Evolutionary conservation across 164 flowering plant species (phyloP), one percentile per base, ranked within the genome.

Genomic region (Echeveria elegans): DNA sequence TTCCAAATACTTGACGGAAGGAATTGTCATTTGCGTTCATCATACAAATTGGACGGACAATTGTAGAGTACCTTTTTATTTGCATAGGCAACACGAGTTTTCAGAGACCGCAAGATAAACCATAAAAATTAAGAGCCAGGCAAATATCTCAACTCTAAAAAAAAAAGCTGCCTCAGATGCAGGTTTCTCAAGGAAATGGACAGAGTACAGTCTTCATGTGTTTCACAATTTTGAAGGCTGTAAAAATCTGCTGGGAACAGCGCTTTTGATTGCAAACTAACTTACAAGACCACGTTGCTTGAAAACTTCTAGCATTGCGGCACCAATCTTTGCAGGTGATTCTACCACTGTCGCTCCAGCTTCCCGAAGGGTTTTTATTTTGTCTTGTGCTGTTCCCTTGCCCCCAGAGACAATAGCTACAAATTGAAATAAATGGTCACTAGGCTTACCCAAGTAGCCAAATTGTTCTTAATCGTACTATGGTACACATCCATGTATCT

Each of bases 351-450:
- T 91, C 12, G 83, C 98, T 31, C 98, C 98, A 60, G 90, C 95
- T 78, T 86, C 98, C 67, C 83, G 77, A 0, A 94, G 86, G 52
- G 92, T 85, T 80, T 86, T 85, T 76, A 94, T 94, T 72, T 94
- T 94, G 83, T 88, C 98, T 72, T 91, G 98, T 24, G 98, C 98
- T 19, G 98, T 94, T 38, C 98, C 98, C 73, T 94, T 94, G 21
- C 98, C 98, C 11, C 98, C 98, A n/a, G 98, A 86, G 41, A 94
- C 95, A 61, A 94, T 94, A 62, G 98, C 98, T 94, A 88, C 81
- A 78, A 29, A 23, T 36, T 11, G 21, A 50, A 65, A 65, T 59
- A 53, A 30, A 23, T n/a, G 26, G 18, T 2, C 1, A 34, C 9
- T 8, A 26, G 6, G 41, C 45, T 10, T 60, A 63, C 23, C 18